Evolutionary conservation across 257 asterid genomes (phyloP).

Genomic region (Petunia axillaris): DNA sequence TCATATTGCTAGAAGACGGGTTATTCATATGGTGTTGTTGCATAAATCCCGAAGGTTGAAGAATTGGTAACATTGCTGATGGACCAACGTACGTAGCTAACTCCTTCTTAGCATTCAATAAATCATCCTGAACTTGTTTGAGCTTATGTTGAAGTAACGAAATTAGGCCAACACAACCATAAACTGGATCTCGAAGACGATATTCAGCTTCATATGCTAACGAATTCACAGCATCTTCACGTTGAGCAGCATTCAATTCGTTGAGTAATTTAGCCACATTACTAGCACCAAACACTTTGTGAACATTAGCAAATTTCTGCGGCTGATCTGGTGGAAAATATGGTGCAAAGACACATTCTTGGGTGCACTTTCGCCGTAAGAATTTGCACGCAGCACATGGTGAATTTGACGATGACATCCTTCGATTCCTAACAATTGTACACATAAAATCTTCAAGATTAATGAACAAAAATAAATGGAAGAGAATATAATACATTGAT

Average conservation of each 20-base stretch:
- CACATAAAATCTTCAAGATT: constrained; percentile 22
- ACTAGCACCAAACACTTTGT: constrained; percentile 87
- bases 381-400: constrained; percentile 97
- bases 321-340: constrained; percentile 92
- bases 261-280: constrained; percentile 80
- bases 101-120: constrained; percentile 64
- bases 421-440: constrained; percentile 12
- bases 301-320: constrained; percentile 78
- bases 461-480: not conserved
- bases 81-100: constrained; percentile 65
- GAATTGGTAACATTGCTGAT: constrained; percentile 45
- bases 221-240: constrained; percentile 84
- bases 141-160: constrained; percentile 68
- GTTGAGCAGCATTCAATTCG: constrained; percentile 59
- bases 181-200: constrained; percentile 79
- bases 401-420: constrained; percentile 78
- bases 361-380: constrained; percentile 84
- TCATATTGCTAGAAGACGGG: constrained; percentile 38
- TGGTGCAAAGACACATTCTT: constrained; percentile 88
- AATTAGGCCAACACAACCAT: constrained; percentile 91
- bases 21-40: constrained; percentile 42
- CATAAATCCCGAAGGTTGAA: constrained; percentile 45
- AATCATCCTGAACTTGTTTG: constrained; percentile 56
- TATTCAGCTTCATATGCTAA: constrained; percentile 82
- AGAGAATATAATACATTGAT: constrained; percentile 19